Conservation (phyloP, 495 filamentous ascomycete genomes). For the Talaromyces ruber region DNA sequence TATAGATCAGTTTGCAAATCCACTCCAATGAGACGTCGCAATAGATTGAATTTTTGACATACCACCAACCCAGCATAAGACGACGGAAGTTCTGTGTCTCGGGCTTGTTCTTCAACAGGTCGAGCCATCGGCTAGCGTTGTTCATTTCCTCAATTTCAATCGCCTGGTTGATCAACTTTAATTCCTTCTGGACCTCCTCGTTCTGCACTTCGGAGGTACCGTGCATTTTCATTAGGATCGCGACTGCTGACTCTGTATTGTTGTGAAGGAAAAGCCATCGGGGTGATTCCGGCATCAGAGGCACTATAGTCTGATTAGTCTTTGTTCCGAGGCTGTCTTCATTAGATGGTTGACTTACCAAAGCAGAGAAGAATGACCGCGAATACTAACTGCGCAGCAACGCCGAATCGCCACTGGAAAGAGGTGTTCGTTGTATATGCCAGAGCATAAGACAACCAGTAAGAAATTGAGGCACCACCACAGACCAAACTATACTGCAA, state of each 20-base stretch:
- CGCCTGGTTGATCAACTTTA: background rate
- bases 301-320: background rate
- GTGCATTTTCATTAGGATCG: slow-evolving; percentile 1
- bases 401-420: too few relatives aligned
- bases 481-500: too few relatives aligned
- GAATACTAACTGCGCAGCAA: too few relatives aligned
- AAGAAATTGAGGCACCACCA: too few relatives aligned
- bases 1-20: too few relatives aligned
- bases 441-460: too few relatives aligned
- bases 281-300: slow-evolving; percentile 7
- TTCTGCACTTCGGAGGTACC: background rate
- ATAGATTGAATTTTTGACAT: background rate
- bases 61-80: too few relatives aligned
- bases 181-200: background rate
- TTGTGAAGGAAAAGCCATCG: slow-evolving; percentile 7
- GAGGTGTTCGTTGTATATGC: too few relatives aligned
- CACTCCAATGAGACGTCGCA: too few relatives aligned
- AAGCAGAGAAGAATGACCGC: too few relatives aligned
- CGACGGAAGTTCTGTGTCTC: slow-evolving; percentile 3
- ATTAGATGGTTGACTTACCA: too few relatives aligned
- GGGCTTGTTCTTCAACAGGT: slow-evolving; percentile 5
- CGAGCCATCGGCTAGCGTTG: slow-evolving; percentile 3
- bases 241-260: background rate
- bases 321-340: too few relatives aligned
- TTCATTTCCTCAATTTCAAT: slow-evolving; percentile 6